These are phyloP conservation scores for Oryza coarctata DNA, from an alignment of 176 grass and related monocot species.

Conservation along the genomic window DNA sequence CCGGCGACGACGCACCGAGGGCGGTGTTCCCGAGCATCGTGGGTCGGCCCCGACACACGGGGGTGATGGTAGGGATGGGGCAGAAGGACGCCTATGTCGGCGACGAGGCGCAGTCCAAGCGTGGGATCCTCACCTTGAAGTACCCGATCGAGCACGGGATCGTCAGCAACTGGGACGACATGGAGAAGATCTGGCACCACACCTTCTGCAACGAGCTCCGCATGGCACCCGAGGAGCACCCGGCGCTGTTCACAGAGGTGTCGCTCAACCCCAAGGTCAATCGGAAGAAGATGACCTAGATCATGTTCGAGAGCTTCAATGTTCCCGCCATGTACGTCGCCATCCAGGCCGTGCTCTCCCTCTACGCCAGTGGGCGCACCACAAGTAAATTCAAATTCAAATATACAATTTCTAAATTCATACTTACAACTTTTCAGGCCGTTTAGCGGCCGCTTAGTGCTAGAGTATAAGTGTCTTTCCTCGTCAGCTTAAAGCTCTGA, in stretches of 20 bases:
- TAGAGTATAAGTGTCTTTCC: too few species aligned
- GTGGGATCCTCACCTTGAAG: slow-evolving; percentile 51
- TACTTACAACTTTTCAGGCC: too few species aligned
- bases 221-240: slow-evolving; percentile 43
- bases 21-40: slow-evolving; percentile 56
- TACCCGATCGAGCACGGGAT: slow-evolving; percentile 53
- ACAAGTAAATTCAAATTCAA: slow-evolving; percentile 20
- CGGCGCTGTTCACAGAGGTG: slow-evolving; percentile 40
- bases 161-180: slow-evolving; percentile 53
- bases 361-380: slow-evolving; percentile 54
- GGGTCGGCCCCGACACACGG: slow-evolving; percentile 37
- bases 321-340: slow-evolving; percentile 50
- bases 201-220: slow-evolving; percentile 55
- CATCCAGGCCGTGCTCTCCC: slow-evolving; percentile 49
- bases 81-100: slow-evolving; percentile 51
- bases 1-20: slow-evolving; percentile 49
- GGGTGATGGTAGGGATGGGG: slow-evolving; percentile 56
- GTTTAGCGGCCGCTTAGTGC: too few species aligned
- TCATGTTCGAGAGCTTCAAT: slow-evolving; percentile 53
- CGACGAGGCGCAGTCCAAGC: slow-evolving; percentile 48
- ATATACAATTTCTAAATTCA: too few species aligned
- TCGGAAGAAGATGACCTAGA: slow-evolving; percentile 56
- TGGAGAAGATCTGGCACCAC: slow-evolving; percentile 61
- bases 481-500: too few species aligned
- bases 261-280: slow-evolving; percentile 53